phyloP scores from a whole-genome alignment of 2,329 filamentous ascomycete genomes.

The Phialophora chinensis region DNA sequence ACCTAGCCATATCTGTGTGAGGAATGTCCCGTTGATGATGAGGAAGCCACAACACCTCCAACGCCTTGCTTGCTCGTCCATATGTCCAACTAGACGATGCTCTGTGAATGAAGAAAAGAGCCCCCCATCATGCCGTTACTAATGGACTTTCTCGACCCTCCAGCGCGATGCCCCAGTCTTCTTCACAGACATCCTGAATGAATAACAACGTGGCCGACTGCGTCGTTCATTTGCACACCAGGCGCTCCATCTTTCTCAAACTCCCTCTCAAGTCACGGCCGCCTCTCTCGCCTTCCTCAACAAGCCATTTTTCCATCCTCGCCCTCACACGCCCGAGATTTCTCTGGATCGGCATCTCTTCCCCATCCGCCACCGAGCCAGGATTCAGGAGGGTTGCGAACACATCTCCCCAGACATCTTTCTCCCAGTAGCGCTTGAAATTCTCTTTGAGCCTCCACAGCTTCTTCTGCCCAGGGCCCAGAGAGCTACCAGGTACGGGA shows the following conservation, averaged over 20 bases:
- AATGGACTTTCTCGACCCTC: neutral
- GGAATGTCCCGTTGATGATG: slow-evolving; percentile 1
- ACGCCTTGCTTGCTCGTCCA: slow-evolving; percentile 8
- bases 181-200: neutral
- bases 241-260: slow-evolving; percentile 37
- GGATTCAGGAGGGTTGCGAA: slow-evolving; percentile 91
- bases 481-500: slow-evolving; percentile 30
- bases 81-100: slow-evolving; percentile 1
- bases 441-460: slow-evolving; percentile 80
- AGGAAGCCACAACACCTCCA: slow-evolving; percentile 1
- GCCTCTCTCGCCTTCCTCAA: slow-evolving; percentile 39
- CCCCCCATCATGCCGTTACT: neutral
- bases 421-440: slow-evolving; percentile 96
- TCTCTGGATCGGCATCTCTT: slow-evolving; percentile 71
- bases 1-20: neutral
- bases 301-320: slow-evolving; percentile 39
- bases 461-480: slow-evolving; percentile 54
- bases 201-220: neutral
- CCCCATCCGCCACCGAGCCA: slow-evolving; percentile 63
- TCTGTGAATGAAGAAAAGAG: neutral
- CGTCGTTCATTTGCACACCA: slow-evolving; percentile 27
- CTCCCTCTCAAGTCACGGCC: slow-evolving; percentile 36
- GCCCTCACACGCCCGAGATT: slow-evolving; percentile 32
- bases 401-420: slow-evolving; percentile 81
- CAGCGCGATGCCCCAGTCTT: neutral